Percentiles rank a stretch among this genome's conserved stretches.
These are phyloP conservation scores for Paecilomyces formosus DNA, from an alignment of 2,329 filamentous ascomycete genomes.

Conservation along the genomic window DNA sequence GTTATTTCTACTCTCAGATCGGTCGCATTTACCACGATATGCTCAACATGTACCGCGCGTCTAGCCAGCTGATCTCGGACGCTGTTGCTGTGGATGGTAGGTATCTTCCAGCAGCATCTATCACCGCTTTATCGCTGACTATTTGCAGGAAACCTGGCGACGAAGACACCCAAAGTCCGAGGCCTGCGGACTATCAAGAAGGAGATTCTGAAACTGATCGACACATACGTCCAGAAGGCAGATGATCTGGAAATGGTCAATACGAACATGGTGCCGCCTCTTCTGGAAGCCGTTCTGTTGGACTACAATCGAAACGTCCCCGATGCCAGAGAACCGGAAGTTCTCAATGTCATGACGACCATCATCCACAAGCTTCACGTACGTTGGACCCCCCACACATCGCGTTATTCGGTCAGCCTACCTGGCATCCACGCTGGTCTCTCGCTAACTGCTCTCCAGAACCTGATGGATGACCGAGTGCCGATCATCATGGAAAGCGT, in stretches of 20 bases:
- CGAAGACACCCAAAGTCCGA: conserved; percentile 94
- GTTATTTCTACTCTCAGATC: conserved; percentile 97
- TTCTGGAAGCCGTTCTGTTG: conserved; percentile 85
- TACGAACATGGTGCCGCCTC: conserved; percentile 87
- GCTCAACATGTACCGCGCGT: conserved; percentile 97
- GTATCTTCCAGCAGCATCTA: conserved; percentile 9
- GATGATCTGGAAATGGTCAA: conserved; percentile 93
- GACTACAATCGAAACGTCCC: conserved; percentile 98
- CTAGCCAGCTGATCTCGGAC: conserved; percentile 93
- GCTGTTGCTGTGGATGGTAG: conserved; percentile 77
- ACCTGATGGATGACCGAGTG: conserved; percentile 96
- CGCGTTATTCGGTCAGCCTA: conserved; percentile 43
- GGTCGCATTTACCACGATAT: conserved; percentile 97
- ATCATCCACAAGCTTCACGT: conserved; percentile 95
- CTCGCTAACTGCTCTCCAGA: conserved; percentile 45
- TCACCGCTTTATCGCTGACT: conserved; percentile 9
- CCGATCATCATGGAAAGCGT: conserved; percentile 97
- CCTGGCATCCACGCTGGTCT: conserved; percentile 12
- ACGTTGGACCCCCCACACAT: conserved; percentile 53
- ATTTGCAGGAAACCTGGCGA: conserved; percentile 70
- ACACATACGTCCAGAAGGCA: conserved; percentile 96
- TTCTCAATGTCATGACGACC: conserved; percentile 93
- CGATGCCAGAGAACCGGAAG: conserved; percentile 90
- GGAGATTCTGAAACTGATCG: conserved; percentile 96
- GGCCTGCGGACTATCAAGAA: conserved; percentile 98